These are phyloP conservation scores for Chloromonas sp. DNA, from an alignment of 163 green algal species.

Conservation along the genomic window DNA sequence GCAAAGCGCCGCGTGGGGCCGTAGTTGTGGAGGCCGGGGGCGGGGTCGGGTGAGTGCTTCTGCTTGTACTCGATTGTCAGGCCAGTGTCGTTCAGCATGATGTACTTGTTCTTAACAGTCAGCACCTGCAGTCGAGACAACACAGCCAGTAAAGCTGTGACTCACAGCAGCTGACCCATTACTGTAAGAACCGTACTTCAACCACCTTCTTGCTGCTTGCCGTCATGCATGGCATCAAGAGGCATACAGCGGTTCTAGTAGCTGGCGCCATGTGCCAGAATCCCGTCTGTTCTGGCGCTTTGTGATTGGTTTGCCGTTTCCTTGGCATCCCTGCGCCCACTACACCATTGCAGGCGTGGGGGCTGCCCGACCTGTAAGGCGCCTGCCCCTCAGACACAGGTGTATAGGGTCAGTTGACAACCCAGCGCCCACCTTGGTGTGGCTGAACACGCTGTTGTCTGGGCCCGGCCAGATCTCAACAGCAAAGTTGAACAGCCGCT, in stretches of 20 bases:
- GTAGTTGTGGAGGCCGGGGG: constrained; percentile 6
- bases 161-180: neutral
- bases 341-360: no score
- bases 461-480: constrained; percentile 68
- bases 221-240: neutral
- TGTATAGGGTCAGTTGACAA: no score
- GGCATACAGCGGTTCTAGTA: no score
- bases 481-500: constrained; percentile 70
- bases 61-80: constrained; percentile 80
- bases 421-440: constrained; percentile 56
- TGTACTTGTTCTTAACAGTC: constrained; percentile 81
- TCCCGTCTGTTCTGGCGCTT: no score
- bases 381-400: no score
- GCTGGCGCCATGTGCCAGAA: no score
- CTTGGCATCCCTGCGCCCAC: no score
- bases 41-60: constrained; percentile 59
- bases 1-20: constrained; percentile 48
- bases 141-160: neutral
- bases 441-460: constrained; percentile 52
- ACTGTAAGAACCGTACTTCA: neutral
- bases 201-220: neutral
- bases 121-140: constrained; percentile 45
- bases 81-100: constrained; percentile 81
- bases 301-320: no score
- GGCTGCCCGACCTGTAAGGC: no score